These are phyloP conservation scores for Psilocybe sp. DNA, from an alignment of 768 basidiomycete species.

Conservation along the genomic window DNA sequence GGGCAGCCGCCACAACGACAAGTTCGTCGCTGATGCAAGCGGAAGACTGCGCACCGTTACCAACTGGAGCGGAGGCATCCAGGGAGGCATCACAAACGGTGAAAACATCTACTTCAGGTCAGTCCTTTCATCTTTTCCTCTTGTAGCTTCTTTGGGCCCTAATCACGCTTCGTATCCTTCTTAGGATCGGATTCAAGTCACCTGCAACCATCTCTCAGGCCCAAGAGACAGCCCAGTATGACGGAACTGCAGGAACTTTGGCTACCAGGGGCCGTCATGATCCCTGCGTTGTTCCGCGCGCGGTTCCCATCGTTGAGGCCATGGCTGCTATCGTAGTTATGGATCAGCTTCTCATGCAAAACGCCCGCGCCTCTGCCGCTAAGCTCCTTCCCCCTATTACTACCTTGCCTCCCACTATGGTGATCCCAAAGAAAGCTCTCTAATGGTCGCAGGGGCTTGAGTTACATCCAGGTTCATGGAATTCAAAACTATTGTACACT, in stretches of 20 bases:
- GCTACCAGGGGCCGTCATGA: slow-evolving; percentile 95
- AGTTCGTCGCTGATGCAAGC: slow-evolving; percentile 62
- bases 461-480: neutral
- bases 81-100: slow-evolving; percentile 97
- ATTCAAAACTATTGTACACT: neutral
- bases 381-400: slow-evolving; percentile 79
- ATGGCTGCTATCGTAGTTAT: slow-evolving; percentile 97
- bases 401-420: slow-evolving; percentile 93
- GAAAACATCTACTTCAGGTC: slow-evolving; percentile 97
- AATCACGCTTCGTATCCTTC: neutral
- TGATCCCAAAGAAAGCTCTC: slow-evolving; percentile 48
- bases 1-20: slow-evolving; percentile 91
- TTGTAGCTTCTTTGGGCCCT: neutral
- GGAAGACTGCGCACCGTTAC: slow-evolving; percentile 81
- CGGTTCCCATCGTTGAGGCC: slow-evolving; percentile 96
- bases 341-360: slow-evolving; percentile 90
- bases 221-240: slow-evolving; percentile 89
- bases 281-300: slow-evolving; percentile 95
- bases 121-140: slow-evolving; percentile 17
- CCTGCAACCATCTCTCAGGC: slow-evolving; percentile 96
- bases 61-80: slow-evolving; percentile 97
- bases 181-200: slow-evolving; percentile 93
- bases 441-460: slow-evolving; percentile 4
- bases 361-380: slow-evolving; percentile 72
- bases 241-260: slow-evolving; percentile 84